phyloP scores from a whole-genome alignment of 179 eudicot genomes.

The Gypsophila paniculata region DNA sequence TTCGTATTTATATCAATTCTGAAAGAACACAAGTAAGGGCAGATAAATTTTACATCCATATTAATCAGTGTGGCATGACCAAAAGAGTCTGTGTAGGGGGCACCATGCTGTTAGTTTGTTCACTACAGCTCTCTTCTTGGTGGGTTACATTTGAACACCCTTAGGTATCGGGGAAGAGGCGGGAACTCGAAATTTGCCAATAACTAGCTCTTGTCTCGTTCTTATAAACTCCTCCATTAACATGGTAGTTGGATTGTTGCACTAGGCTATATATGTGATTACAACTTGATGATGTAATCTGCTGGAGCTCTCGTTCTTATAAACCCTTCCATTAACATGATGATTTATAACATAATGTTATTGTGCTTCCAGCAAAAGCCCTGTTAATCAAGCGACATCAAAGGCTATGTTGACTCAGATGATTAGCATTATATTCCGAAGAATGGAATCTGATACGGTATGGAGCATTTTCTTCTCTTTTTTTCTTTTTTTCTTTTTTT shows the following conservation, averaged over 20 bases:
- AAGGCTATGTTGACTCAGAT: constrained; percentile 98
- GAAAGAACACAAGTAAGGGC: background rate
- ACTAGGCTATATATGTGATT: constrained; percentile 8
- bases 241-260: constrained; percentile 1
- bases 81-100: constrained; percentile 2
- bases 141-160: constrained; percentile 1
- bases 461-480: constrained; percentile 15
- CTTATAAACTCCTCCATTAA: constrained; percentile 3
- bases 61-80: constrained; percentile 2
- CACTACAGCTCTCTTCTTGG: background rate
- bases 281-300: constrained; percentile 14
- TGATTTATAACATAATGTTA: constrained; percentile 19
- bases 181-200: background rate
- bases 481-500: too few relatives aligned
- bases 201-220: background rate
- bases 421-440: constrained; percentile 86
- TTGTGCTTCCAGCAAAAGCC: constrained; percentile 73
- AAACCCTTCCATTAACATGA: too few relatives aligned
- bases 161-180: background rate
- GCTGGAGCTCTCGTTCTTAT: too few relatives aligned
- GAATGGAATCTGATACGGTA: constrained; percentile 94
- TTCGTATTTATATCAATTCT: background rate
- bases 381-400: constrained; percentile 89
- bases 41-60: constrained; percentile 1
- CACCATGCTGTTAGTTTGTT: background rate